Percentiles rank a stretch among this genome's conserved stretches.
Conservation (phyloP, 805 yeast species). For the Cyberlindnera euphorbiae region DNA sequence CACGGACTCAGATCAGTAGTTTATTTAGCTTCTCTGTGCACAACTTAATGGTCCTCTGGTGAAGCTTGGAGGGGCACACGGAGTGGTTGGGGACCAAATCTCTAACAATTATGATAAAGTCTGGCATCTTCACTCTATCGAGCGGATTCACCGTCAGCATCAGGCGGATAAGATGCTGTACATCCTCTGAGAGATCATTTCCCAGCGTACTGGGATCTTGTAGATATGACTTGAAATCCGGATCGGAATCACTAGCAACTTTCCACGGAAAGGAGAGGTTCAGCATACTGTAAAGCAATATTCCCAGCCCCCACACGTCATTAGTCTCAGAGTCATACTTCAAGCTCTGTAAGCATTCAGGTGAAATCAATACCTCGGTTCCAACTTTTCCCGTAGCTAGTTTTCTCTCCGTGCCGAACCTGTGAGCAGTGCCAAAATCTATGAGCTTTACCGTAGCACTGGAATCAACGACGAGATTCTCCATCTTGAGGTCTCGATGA, state of each 20-base stretch:
- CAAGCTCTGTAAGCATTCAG: conserved; percentile 68
- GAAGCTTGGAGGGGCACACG: conserved; percentile 5
- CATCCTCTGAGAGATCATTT: conserved; percentile 6
- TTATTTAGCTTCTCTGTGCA: too few species aligned
- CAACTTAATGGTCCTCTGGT: not conserved
- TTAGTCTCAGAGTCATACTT: conserved; percentile 72
- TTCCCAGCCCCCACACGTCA: conserved; percentile 90
- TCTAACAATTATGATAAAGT: conserved; percentile 2
- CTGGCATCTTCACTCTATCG: conserved; percentile 11
- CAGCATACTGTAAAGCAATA: conserved; percentile 76
- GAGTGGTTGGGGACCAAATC: not conserved
- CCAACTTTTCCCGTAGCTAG: conserved; percentile 83
- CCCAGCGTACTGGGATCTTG: not conserved
- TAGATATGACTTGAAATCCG: conserved; percentile 16
- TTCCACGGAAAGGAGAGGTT: conserved; percentile 48
- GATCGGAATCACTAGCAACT: conserved; percentile 33
- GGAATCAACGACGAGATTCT: conserved; percentile 76
- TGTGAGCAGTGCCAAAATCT: conserved; percentile 89
- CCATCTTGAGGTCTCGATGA: conserved; percentile 88
- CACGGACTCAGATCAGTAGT: too few species aligned
- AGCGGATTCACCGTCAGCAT: conserved; percentile 7
- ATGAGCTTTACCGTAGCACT: conserved; percentile 77
- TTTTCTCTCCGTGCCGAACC: conserved; percentile 47
- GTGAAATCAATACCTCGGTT: conserved; percentile 88
- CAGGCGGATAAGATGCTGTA: not conserved